These are phyloP conservation scores for Penicillium sp. DNA, from an alignment of 2,329 filamentous ascomycete species.

Conservation along the genomic window DNA sequence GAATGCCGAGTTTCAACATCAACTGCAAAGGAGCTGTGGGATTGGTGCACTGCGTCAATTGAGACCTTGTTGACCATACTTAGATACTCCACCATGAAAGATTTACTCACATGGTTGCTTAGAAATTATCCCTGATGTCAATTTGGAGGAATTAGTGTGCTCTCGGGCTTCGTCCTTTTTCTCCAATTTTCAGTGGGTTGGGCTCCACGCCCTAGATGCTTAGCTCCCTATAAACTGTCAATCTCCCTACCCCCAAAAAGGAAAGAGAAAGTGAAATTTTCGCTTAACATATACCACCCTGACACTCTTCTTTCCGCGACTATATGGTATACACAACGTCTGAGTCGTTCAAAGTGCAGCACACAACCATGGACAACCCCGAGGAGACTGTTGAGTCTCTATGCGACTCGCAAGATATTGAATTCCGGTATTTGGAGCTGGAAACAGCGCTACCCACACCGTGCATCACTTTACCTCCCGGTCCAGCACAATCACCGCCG, in stretches of 20 bases:
- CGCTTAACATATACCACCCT: neutral
- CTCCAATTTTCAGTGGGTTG: neutral
- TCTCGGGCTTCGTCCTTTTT: neutral
- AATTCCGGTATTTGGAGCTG: constrained; percentile 62
- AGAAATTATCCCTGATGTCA: neutral
- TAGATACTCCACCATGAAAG: neutral
- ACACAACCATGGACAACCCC: constrained; percentile 15
- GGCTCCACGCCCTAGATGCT: constrained; percentile 2
- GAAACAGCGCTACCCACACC: constrained; percentile 57
- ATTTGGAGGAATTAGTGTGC: neutral
- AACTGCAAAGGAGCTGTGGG: neutral
- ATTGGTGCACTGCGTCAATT: neutral
- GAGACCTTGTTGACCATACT: neutral
- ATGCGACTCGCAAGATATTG: constrained; percentile 39
- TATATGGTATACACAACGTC: neutral
- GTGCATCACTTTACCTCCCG: constrained; percentile 32
- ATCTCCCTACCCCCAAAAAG: neutral
- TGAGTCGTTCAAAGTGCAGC: constrained; percentile 1
- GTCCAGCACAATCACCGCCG: constrained; percentile 36
- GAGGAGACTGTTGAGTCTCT: constrained; percentile 16
- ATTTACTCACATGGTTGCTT: neutral
- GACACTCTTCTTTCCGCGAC: neutral
- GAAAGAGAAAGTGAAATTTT: neutral
- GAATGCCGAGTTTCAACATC: neutral
- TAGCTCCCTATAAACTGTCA: neutral